These are phyloP conservation scores for Serendipita sp. DNA, from an alignment of 768 basidiomycete genomes.

Conservation along the genomic window DNA sequence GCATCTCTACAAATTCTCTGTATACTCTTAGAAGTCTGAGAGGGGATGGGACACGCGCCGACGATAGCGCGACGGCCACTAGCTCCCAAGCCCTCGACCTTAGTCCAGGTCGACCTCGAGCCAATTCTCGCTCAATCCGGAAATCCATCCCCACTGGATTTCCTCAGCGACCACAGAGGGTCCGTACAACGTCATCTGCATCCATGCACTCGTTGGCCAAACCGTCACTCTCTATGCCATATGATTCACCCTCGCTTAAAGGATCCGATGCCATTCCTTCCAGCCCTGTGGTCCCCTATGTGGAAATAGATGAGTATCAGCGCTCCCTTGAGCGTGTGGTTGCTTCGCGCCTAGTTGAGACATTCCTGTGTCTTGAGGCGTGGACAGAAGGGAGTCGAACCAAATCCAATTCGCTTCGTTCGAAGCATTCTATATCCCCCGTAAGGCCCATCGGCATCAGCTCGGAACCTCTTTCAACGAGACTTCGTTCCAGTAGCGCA, in stretches of 20 bases:
- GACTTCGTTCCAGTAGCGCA: constrained; percentile 13
- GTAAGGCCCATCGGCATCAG: background rate
- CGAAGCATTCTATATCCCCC: background rate
- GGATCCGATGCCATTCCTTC: background rate
- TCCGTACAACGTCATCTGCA: background rate
- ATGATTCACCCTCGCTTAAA: background rate
- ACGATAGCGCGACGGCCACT: no score
- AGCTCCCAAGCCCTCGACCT: background rate
- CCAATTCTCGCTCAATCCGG: background rate
- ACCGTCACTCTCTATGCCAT: background rate
- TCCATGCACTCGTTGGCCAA: background rate
- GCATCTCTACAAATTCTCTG: background rate
- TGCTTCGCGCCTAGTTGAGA: constrained; percentile 58
- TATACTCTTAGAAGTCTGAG: background rate
- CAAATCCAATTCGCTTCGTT: constrained; percentile 13
- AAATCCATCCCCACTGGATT: background rate
- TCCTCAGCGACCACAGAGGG: background rate
- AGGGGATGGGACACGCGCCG: background rate
- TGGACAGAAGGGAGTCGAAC: constrained; percentile 13
- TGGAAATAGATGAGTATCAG: constrained; percentile 23
- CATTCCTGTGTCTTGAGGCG: constrained; percentile 39
- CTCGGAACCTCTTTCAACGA: constrained; percentile 1
- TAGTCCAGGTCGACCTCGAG: background rate
- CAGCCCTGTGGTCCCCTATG: background rate
- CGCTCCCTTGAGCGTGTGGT: constrained; percentile 52